These are phyloP conservation scores for Clavaria fumosa DNA, from an alignment of 768 basidiomycete genomes.

Conservation along the genomic window DNA sequence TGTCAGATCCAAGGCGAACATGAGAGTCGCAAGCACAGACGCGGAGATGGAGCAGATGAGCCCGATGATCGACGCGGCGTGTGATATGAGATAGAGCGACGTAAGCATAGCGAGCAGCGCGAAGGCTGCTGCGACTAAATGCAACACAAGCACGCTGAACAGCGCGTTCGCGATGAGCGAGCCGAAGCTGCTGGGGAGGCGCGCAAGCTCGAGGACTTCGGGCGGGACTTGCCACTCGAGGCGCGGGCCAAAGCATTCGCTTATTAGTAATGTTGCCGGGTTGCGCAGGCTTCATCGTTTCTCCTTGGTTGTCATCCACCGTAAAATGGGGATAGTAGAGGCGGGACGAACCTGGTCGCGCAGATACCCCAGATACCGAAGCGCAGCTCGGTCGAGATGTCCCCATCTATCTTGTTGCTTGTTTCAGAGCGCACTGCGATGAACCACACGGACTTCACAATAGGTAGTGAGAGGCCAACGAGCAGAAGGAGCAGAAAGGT, in stretches of 20 bases:
- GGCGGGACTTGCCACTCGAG: slow-evolving; percentile 56
- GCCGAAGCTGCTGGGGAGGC: slow-evolving; percentile 28
- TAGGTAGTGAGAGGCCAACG: slow-evolving; percentile 59
- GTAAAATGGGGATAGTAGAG: background rate
- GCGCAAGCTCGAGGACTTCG: slow-evolving; percentile 24
- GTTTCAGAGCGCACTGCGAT: slow-evolving; percentile 28
- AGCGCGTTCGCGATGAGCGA: slow-evolving; percentile 33
- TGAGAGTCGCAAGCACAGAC: slow-evolving; percentile 35
- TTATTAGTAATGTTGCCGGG: slow-evolving; percentile 18
- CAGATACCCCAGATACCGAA: slow-evolving; percentile 81
- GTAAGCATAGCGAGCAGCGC: slow-evolving; percentile 35
- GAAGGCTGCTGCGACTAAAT: slow-evolving; percentile 48
- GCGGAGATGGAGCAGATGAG: slow-evolving; percentile 44
- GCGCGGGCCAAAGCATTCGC: slow-evolving; percentile 43
- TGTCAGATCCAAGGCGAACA: slow-evolving; percentile 48
- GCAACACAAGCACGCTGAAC: slow-evolving; percentile 46
- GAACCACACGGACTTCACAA: slow-evolving; percentile 55
- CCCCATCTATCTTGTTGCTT: slow-evolving; percentile 23
- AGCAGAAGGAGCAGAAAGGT: slow-evolving; percentile 62
- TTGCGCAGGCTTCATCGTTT: background rate
- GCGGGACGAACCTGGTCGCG: slow-evolving; percentile 29
- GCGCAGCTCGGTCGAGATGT: slow-evolving; percentile 40
- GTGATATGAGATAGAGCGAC: slow-evolving; percentile 44
- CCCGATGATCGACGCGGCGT: slow-evolving; percentile 36
- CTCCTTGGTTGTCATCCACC: no score